Evolutionary conservation across 805 yeast species (phyloP), one percentile per base, ranked within the genome.

Genomic region (Metschnikowia cerradonensis): DNA sequence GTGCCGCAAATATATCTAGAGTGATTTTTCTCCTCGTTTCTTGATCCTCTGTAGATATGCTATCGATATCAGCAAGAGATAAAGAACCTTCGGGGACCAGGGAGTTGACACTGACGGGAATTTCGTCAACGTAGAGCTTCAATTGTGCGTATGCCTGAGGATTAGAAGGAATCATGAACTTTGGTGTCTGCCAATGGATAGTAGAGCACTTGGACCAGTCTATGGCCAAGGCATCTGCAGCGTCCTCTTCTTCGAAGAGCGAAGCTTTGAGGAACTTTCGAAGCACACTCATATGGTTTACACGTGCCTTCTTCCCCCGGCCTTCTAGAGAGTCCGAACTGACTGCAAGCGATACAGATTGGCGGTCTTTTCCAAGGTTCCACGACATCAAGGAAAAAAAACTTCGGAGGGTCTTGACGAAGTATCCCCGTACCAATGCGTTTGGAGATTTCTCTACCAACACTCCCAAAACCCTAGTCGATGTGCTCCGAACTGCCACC

Each of bases 321-420:
- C 70, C 67, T 20, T 68, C 71, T 6, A 70, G 62, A 6, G 69
- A 51, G 2, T 67, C 60, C 33, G 67, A 65, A 34, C 71, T 65
- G 33, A 68, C 62, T 7, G 74, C 75, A 17, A 71, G 50, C 4
- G 73, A 67, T 11, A 66, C 60, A 2, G 72, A 63, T 49, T 65
- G 64, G 48, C 70, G 70, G 49, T 67, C 73, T 23, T 65, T 70
- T 14, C 63, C 69, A 44, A 79, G 65, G 0, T 82, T 77, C 96
- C 96, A 91, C 32, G 88, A 85, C 59, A 92, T 65, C 17, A 91
- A 73, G 20, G 85, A 80, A 67, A 87, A 81, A 56, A 81, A 82
- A 41, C 86, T 80, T 51, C 78, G 77, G 50, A 94, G 66, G 6
- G 91, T 74, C 63, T 88, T 87, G 45, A 80, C 75, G 81, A 90